phyloP scores from a whole-genome alignment of 1,284 basidiomycete genomes.

The Phylloboletellus chloephorus region DNA sequence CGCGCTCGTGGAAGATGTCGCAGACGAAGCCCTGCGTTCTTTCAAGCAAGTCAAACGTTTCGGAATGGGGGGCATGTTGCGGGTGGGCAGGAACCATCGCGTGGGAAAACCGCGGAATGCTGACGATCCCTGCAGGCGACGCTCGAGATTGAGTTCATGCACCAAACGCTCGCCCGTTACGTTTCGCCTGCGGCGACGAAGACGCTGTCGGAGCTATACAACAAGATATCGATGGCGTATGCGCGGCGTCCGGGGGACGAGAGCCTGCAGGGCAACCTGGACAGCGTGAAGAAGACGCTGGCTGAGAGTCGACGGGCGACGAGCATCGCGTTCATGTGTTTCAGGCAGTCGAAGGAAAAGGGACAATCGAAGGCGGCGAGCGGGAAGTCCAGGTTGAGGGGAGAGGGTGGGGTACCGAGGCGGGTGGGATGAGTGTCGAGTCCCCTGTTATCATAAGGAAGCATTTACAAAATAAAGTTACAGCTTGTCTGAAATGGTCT shows the following conservation, averaged over 20 bases:
- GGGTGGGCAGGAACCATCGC: constrained; percentile 49
- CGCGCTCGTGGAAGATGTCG: constrained; percentile 78
- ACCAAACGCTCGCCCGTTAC: constrained; percentile 89
- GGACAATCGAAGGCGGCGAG: constrained; percentile 12
- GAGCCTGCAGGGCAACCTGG: constrained; percentile 81
- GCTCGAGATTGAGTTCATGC: constrained; percentile 97
- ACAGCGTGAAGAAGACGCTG: constrained; percentile 87
- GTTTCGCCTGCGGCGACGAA: constrained; percentile 77
- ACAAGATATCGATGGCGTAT: constrained; percentile 91
- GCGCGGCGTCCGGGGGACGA: constrained; percentile 74
- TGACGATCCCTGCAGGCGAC: constrained; percentile 63
- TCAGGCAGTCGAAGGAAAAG: constrained; percentile 58
- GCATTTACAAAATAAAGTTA: no score
- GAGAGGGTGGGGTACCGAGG: constrained; percentile 15
- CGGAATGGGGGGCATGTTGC: constrained; percentile 97
- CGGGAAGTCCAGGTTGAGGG: constrained; percentile 20
- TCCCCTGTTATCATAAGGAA: no score
- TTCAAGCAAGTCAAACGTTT: constrained; percentile 86
- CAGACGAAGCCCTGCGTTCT: constrained; percentile 74
- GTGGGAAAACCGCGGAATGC: not conserved
- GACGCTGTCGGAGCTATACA: constrained; percentile 87
- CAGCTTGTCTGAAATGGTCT: no score
- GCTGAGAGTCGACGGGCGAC: constrained; percentile 85
- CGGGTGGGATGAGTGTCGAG: no score
- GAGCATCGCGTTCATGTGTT: constrained; percentile 93